Evolutionary conservation across 352 stramenopile species (phyloP).

Genomic region (Globisporangium abappressorium): DNA sequence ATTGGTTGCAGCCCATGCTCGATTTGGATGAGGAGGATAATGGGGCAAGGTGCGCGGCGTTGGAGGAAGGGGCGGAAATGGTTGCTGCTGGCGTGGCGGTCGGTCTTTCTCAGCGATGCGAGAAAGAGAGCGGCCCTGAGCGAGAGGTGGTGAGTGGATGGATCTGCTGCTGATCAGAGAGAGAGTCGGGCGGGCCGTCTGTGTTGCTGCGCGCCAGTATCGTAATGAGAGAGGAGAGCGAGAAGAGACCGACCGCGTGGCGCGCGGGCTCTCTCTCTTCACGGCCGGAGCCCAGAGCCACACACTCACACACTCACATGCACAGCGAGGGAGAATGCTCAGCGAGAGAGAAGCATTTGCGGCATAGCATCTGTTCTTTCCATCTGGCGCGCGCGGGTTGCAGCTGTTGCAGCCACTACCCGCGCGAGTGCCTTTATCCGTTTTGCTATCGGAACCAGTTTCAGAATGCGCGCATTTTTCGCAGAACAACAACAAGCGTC

Average conservation of each 20-base stretch:
- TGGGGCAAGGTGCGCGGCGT: background rate
- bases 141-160: background rate
- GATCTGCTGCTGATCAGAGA: background rate
- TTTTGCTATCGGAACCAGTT: background rate
- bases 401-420: constrained; percentile 12
- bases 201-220: background rate
- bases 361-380: constrained; percentile 1
- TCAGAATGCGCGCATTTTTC: constrained; percentile 2
- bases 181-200: background rate
- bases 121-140: constrained; percentile 8
- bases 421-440: background rate
- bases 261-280: background rate
- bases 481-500: background rate
- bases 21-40: background rate
- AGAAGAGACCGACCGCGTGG: background rate
- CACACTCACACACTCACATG: background rate
- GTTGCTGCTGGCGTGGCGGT: constrained; percentile 5
- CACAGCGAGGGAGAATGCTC: background rate
- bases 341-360: background rate
- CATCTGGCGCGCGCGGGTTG: background rate
- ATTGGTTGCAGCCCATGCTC: constrained; percentile 64
- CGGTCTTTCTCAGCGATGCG: constrained; percentile 16
- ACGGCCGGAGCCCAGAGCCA: background rate
- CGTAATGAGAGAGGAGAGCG: constrained; percentile 2
- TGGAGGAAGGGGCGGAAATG: constrained; percentile 6